These are phyloP conservation scores for Grammothele lineata DNA, from an alignment of 768 basidiomycete species.

Conservation along the genomic window DNA sequence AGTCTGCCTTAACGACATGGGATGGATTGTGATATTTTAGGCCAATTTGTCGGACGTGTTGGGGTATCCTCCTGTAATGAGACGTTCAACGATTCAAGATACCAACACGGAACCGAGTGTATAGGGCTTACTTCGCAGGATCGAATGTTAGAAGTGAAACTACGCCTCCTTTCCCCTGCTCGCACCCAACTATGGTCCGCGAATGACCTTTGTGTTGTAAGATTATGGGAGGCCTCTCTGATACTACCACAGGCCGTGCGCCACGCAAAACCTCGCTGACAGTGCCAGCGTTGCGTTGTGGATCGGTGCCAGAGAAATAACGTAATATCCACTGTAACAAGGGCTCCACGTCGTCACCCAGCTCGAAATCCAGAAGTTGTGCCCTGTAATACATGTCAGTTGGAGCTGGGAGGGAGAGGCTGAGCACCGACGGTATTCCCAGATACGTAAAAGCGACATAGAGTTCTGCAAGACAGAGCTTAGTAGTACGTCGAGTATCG, in stretches of 20 bases:
- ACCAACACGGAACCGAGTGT: neutral
- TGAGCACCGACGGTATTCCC: slow-evolving; percentile 69
- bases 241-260: slow-evolving; percentile 48
- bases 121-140: slow-evolving; percentile 53
- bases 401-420: neutral
- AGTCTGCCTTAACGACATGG: neutral
- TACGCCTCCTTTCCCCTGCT: slow-evolving; percentile 52
- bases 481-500: too few relatives aligned
- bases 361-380: slow-evolving; percentile 62
- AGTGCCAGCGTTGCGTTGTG: slow-evolving; percentile 25
- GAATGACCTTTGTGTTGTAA: slow-evolving; percentile 85
- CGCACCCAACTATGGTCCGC: slow-evolving; percentile 82
- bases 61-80: slow-evolving; percentile 20
- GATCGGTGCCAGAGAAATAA: slow-evolving; percentile 48
- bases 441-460: slow-evolving; percentile 75
- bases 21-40: slow-evolving; percentile 1
- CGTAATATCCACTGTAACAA: slow-evolving; percentile 71
- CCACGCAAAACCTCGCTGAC: slow-evolving; percentile 50
- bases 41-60: slow-evolving; percentile 7
- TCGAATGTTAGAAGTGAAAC: slow-evolving; percentile 74
- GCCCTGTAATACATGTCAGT: slow-evolving; percentile 34
- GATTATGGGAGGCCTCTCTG: slow-evolving; percentile 74
- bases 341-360: slow-evolving; percentile 24
- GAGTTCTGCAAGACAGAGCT: slow-evolving; percentile 44
- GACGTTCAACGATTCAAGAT: slow-evolving; percentile 3